Percentiles rank a stretch among this genome's conserved stretches.
Evolutionary conservation across 1,284 basidiomycete genomes (phyloP).

Genomic region (Puccinia brachypodii): DNA sequence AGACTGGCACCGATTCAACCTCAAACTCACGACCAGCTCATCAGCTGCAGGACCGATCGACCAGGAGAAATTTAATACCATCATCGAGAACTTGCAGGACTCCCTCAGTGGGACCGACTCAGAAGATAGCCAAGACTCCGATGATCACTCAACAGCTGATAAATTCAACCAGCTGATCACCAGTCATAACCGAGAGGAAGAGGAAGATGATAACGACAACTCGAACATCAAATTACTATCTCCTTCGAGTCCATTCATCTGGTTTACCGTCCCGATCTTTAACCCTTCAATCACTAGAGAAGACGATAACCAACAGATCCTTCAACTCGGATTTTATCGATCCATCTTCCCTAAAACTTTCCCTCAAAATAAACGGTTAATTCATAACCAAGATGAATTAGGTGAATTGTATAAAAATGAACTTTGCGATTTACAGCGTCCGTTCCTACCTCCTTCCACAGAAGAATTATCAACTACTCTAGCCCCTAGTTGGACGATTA

Average conservation of each 20-base stretch:
- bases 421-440: not conserved
- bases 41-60: not conserved
- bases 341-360: conserved; percentile 30
- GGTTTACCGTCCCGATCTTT: conserved; percentile 6
- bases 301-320: not conserved
- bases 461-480: not conserved
- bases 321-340: conserved; percentile 42
- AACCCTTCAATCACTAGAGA: not conserved
- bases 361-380: not conserved
- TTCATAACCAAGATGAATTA: not conserved
- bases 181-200: too few species aligned
- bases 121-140: not conserved
- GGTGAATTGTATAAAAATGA: not conserved
- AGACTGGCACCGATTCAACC: conserved; percentile 98
- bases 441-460: not conserved
- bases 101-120: conserved; percentile 31
- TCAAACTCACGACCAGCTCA: conserved; percentile 62
- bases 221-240: not conserved
- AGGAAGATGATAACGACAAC: not conserved
- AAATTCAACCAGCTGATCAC: conserved; percentile 50
- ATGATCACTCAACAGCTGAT: not conserved
- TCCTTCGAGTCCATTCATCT: conserved; percentile 25
- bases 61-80: not conserved
- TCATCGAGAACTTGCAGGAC: conserved; percentile 19
- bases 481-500: conserved; percentile 11